Base-by-base conservation (phyloP, 495 filamentous ascomycete genomes). In the Poronia punctata region DNA sequence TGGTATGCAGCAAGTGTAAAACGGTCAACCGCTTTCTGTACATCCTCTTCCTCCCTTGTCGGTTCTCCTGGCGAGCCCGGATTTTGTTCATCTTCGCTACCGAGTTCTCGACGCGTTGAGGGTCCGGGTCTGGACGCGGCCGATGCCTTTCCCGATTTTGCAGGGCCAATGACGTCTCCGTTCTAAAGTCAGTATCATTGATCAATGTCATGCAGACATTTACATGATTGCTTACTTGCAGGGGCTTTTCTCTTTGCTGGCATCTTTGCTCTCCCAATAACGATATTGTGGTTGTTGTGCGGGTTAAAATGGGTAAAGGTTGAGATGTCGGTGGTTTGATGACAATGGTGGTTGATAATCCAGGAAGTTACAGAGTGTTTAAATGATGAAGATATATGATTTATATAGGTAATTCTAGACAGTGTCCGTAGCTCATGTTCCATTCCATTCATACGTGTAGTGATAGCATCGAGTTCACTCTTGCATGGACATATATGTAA, bases 211-310 rank as follows among this genome's bases (percentile, higher is more conserved):
- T 39, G 43, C 27, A 48, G 44, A 46, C 15, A 46, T 33, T 39
- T 45, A 46, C 25, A 23, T 40, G 55, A 37, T 40, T 44, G 23
- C 57, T 57, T 59, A 65, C 71, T 74, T 27, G 76, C 66, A 45
- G 76, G 60, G 35, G 84, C 85, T 66, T 92, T 89, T 60, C 86
- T 76, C 66, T 92, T 92, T 6, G 74, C 68, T 31, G 83, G 80
- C 85, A 89, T 88, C 38, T 48, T 61, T 44, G 40, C 48, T 18
- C 39, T 38, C 28, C 18, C 30, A 19, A 17, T 30, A 15, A 46
- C 12, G 19, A 28, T 34, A 14, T 11, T 26, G 26, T 35, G 24
- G 28, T 30, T 20, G 24, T 27, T 27, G 7, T 7, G 24, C n/a
- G n/a, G n/a, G n/a, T n/a, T n/a, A n/a, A n/a, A n/a, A n/a, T n/a